These are phyloP conservation scores for Solanum sitiens DNA, from an alignment of 257 asterid genomes.

Conservation along the genomic window DNA sequence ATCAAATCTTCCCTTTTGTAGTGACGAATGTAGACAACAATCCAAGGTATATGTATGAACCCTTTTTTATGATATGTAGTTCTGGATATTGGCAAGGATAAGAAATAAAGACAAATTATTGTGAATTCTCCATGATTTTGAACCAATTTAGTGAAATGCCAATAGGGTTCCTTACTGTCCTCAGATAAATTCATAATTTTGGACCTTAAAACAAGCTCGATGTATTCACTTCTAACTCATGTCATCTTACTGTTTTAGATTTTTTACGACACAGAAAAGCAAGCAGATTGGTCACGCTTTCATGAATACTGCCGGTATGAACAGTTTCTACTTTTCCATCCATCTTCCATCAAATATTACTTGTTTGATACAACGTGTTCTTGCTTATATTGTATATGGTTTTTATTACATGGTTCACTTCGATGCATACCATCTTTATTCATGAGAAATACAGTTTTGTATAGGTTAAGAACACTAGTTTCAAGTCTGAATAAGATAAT, in stretches of 20 bases:
- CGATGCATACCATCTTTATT: not conserved
- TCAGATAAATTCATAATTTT: not conserved
- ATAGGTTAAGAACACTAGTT: not conserved
- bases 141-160: not conserved
- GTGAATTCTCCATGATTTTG: not conserved
- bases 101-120: not conserved
- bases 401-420: not conserved
- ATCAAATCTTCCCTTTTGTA: conserved; percentile 33
- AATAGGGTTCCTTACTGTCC: not conserved
- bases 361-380: not conserved
- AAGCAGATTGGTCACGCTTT: conserved; percentile 68
- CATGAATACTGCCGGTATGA: conserved; percentile 66
- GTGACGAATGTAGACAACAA: conserved; percentile 34
- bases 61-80: not conserved
- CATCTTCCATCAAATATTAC: not conserved
- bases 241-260: conserved; percentile 21
- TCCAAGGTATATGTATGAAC: conserved; percentile 22
- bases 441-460: not conserved
- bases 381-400: not conserved
- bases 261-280: conserved; percentile 59
- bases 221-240: not conserved
- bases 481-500: not conserved
- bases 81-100: not conserved
- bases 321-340: conserved; percentile 6
- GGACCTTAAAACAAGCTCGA: not conserved